Conservation (phyloP, 208 protist genomes). For the Porcisia hertigi region DNA sequence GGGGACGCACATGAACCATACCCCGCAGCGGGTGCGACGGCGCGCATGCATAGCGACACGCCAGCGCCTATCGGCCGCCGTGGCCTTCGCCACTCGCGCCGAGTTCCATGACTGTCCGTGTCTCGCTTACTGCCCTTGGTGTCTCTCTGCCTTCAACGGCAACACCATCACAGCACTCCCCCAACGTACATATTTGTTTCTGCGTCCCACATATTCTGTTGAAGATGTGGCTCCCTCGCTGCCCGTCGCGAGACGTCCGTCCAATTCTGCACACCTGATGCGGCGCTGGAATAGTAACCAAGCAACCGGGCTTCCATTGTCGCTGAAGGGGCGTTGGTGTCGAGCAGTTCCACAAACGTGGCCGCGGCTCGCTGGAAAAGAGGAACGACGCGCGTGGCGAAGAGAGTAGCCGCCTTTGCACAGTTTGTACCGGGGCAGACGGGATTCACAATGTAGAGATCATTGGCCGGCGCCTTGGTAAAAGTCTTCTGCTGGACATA, state of each 20-base stretch:
- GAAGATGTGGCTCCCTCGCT: neutral
- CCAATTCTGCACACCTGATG: slow-evolving; percentile 17
- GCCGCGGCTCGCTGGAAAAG: slow-evolving; percentile 50
- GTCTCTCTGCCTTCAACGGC: neutral
- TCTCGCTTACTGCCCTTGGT: neutral
- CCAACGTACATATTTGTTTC: slow-evolving; percentile 64
- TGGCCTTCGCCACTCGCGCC: neutral
- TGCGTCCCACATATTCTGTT: slow-evolving; percentile 63
- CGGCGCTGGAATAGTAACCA: slow-evolving; percentile 16
- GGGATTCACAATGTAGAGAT: slow-evolving; percentile 78
- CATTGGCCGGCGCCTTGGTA: slow-evolving; percentile 38
- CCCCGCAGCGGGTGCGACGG: neutral
- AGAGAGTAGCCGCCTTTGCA: slow-evolving; percentile 61
- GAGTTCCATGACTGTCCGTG: neutral
- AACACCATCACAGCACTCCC: slow-evolving; percentile 24
- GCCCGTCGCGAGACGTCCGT: slow-evolving; percentile 9
- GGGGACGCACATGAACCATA: neutral
- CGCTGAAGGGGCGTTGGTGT: slow-evolving; percentile 16
- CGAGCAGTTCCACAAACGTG: slow-evolving; percentile 35
- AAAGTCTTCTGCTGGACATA: slow-evolving; percentile 55
- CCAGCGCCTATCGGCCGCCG: neutral
- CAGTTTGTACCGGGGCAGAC: slow-evolving; percentile 63
- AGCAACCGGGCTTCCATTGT: slow-evolving; percentile 28
- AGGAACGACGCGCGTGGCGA: slow-evolving; percentile 44
- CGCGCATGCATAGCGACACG: neutral